A percentile compares a stretch with the other conserved stretches of the same genome.
Evolutionary conservation across 1,284 basidiomycete species (phyloP).

Genomic region (Heterobasidion occidentale): DNA sequence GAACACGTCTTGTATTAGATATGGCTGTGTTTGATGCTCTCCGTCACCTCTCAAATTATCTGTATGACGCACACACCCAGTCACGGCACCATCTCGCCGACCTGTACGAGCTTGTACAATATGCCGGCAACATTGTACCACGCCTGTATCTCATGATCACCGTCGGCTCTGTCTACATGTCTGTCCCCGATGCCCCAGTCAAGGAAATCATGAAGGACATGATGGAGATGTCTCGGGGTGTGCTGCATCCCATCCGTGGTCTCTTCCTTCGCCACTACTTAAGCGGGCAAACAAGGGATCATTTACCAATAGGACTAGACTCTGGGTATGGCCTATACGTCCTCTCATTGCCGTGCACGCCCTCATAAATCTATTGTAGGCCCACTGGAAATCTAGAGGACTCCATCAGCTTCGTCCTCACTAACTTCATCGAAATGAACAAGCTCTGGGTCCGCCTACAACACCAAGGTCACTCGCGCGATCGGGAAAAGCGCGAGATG

Average conservation of each 20-base stretch:
- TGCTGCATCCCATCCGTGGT: constrained; percentile 89
- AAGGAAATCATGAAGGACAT: constrained; percentile 99
- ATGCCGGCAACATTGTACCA: constrained; percentile 90
- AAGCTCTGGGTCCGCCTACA: constrained; percentile 97
- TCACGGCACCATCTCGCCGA: constrained; percentile 91
- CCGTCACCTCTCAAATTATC: constrained; percentile 87
- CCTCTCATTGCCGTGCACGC: not conserved
- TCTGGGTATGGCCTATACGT: constrained; percentile 53
- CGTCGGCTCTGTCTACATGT: constrained; percentile 97
- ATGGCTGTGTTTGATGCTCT: constrained; percentile 96
- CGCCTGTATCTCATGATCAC: constrained; percentile 97
- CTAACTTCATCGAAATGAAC: constrained; percentile 99
- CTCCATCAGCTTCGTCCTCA: constrained; percentile 89
- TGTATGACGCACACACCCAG: constrained; percentile 87
- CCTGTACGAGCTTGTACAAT: constrained; percentile 96
- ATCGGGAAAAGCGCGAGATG: constrained; percentile 92
- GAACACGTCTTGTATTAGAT: constrained; percentile 38
- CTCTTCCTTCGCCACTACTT: constrained; percentile 92
- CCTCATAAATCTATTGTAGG: constrained; percentile 30
- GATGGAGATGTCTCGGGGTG: constrained; percentile 97
- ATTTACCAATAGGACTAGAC: constrained; percentile 82
- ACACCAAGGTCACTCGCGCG: constrained; percentile 91
- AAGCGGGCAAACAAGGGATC: constrained; percentile 89
- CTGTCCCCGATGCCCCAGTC: constrained; percentile 87
- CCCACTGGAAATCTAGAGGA: constrained; percentile 85